Evolutionary conservation across 768 basidiomycete genomes (phyloP).

Genomic region (Tulasnella sp.): DNA sequence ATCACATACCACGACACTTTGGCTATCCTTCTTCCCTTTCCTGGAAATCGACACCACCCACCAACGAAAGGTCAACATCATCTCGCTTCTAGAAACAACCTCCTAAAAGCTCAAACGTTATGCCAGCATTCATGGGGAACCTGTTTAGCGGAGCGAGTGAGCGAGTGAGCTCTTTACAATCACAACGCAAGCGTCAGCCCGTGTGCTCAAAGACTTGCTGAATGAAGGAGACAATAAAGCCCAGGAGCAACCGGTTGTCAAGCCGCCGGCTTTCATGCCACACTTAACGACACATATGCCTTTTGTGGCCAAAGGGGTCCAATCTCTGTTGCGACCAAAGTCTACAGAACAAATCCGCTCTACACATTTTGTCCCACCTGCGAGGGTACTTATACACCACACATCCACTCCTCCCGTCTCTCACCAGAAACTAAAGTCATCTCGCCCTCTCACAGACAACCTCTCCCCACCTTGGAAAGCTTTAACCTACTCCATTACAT

Average conservation of each 20-base stretch:
- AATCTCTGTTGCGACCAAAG: background rate
- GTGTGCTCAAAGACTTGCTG: background rate
- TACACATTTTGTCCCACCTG: background rate
- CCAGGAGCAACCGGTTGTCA: background rate
- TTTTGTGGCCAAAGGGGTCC: background rate
- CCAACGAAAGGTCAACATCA: background rate
- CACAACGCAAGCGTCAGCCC: background rate
- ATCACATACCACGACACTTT: background rate
- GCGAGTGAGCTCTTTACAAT: background rate
- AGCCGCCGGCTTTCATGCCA: background rate
- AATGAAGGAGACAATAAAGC: background rate
- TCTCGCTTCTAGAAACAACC: background rate
- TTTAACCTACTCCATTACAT: background rate
- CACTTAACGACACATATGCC: background rate
- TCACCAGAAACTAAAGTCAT: background rate
- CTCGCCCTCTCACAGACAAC: background rate
- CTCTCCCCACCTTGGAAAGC: background rate
- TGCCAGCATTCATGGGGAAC: background rate
- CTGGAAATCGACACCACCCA: background rate
- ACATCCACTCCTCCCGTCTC: background rate
- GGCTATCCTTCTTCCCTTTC: background rate
- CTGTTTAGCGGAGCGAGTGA: background rate
- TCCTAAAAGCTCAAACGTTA: background rate
- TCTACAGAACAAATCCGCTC: background rate
- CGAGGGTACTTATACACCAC: background rate